Base-by-base conservation (phyloP, 257 asterid species). In the Knoxia roxburghii region DNA sequence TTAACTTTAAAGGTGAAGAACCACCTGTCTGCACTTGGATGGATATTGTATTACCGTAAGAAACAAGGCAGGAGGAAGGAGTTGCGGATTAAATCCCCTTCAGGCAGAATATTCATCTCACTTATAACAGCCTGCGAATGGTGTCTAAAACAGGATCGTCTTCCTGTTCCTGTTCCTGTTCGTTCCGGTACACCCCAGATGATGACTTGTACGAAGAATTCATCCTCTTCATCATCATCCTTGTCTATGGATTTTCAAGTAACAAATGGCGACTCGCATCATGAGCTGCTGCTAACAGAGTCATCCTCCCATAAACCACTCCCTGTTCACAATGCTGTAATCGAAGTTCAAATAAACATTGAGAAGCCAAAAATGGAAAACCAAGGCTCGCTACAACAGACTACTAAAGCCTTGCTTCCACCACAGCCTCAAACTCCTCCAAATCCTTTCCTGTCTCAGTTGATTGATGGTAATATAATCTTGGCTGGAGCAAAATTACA, bases 401-500 rank as follows among this genome's bases (percentile, higher is more conserved):
- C 4, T 4, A 3, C 41, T 9, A 37, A 4, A 37, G 41, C 41
- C 41, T 9, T 9, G 41, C 6, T 37, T 37, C 41, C 6, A 9
- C 41, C 41, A n/a, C 9, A 9, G 41, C 6, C 73, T 68, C 84
- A 80, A 68, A 74, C 71, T 75, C 87, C 97, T 64, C n/a, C n/a
- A n/a, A 84, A 85, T 61, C 85, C 86, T 53, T 61, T 82, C 57
- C 81, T 90, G 73, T 89, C 96, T 75, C 80, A 83, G 89, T 79
- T 94, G 82, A 85, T 94, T 52, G 99, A 86, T 75, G 80, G 79
- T 67, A 77, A 85, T 62, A 78, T 88, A 62, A 82, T 90, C 73
- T 66, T 80, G 75, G 92, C 96, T 9, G 72, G 91, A 82, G 74
- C 77, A 49, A 87, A 76, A 76, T 97, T 90, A 68, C 80, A 70